phyloP scores from a whole-genome alignment of 192 early-diverging fungal species.

The Jimgerdemannia flammicorona region DNA sequence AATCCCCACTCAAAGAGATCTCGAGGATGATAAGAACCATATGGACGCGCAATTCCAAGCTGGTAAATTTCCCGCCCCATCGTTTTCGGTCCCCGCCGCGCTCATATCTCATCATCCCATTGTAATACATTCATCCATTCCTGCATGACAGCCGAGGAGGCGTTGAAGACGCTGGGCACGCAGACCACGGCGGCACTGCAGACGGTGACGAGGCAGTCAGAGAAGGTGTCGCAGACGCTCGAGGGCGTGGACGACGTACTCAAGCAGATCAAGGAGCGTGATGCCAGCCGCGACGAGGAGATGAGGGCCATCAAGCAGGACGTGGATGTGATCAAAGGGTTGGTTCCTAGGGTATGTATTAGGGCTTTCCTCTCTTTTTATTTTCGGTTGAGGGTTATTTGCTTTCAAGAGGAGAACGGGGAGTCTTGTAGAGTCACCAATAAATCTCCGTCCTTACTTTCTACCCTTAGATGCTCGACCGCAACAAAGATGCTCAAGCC shows the following conservation, averaged over 20 bases:
- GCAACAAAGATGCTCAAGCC: constrained; percentile 66
- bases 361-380: background rate
- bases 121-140: background rate
- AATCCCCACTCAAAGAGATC: constrained; percentile 61
- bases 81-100: background rate
- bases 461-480: constrained; percentile 59
- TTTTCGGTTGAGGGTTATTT: background rate
- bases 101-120: background rate
- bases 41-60: constrained; percentile 62
- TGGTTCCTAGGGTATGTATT: constrained; percentile 68
- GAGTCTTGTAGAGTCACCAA: background rate
- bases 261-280: constrained; percentile 58
- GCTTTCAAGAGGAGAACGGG: background rate
- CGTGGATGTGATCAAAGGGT: constrained; percentile 63
- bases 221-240: constrained; percentile 67
- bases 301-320: constrained; percentile 71
- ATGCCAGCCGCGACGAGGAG: constrained; percentile 63
- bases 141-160: constrained; percentile 24
- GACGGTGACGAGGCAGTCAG: constrained; percentile 62
- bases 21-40: constrained; percentile 64
- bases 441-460: background rate
- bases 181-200: constrained; percentile 61
- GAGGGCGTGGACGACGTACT: constrained; percentile 58
- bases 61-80: constrained; percentile 15
- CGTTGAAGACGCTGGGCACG: constrained; percentile 56